These are phyloP conservation scores for Solanum sejunctum DNA, from an alignment of 257 asterid species.

Conservation along the genomic window DNA sequence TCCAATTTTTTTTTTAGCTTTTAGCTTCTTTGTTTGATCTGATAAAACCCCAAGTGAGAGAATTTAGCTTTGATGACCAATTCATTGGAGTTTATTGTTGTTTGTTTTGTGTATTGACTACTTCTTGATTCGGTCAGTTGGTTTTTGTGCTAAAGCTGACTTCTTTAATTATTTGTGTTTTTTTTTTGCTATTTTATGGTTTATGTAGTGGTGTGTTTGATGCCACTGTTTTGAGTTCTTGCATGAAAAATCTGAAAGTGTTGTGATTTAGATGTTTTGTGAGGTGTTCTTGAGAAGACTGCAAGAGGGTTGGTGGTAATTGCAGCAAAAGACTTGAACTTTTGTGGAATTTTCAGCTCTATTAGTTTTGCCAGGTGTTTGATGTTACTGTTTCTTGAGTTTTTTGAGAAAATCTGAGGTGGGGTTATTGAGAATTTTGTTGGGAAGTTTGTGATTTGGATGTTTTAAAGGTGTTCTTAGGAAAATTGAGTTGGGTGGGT, in stretches of 20 bases:
- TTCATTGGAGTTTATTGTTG: neutral
- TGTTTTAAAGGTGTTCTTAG: neutral
- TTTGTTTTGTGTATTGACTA: neutral
- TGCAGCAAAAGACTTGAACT: conserved; percentile 16
- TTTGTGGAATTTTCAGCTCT: neutral
- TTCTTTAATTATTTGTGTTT: neutral
- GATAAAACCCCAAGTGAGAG: conserved; percentile 8
- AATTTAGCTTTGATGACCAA: neutral
- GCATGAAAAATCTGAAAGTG: neutral
- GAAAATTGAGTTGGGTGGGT: conserved; percentile 11
- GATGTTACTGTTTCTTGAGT: neutral
- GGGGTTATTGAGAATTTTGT: conserved; percentile 10
- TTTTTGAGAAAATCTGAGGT: neutral
- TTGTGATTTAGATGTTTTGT: conserved; percentile 1
- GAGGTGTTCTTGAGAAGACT: conserved; percentile 3
- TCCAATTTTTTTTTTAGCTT: neutral
- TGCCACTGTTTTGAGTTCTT: neutral
- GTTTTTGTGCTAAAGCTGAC: neutral
- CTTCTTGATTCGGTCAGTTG: neutral
- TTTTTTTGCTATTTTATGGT: neutral
- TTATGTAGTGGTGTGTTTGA: neutral
- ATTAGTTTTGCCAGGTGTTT: neutral
- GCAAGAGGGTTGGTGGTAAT: conserved; percentile 10
- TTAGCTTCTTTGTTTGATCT: neutral
- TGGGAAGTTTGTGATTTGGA: conserved; percentile 1